Evolutionary conservation across 83 land plant species (phyloP).

Genomic region (Picea abies): DNA sequence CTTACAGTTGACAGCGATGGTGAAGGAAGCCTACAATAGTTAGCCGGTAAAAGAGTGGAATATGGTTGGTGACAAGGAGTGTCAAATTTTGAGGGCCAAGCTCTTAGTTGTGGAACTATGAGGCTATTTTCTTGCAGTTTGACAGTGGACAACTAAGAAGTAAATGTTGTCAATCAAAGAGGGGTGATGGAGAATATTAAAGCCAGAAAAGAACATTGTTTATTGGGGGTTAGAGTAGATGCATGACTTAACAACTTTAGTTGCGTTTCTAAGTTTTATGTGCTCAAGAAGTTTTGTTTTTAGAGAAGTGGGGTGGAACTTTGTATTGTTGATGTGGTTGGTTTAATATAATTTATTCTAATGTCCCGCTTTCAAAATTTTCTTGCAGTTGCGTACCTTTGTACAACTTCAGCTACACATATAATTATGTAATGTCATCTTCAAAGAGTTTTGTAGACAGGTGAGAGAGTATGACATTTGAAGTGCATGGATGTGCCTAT

Average conservation of each 20-base stretch:
- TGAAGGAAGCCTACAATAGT: not conserved
- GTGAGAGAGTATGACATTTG: conserved; percentile 29
- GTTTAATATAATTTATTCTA: not conserved
- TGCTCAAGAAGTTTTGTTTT: conserved; percentile 9
- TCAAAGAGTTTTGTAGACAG: conserved; percentile 98
- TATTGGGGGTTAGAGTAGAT: not conserved
- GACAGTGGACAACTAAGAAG: not conserved
- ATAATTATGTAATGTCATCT: conserved; percentile 82
- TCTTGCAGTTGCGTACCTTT: conserved; percentile 90
- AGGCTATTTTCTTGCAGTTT: not conserved
- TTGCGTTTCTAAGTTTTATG: not conserved
- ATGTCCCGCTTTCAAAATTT: not conserved
- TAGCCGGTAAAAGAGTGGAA: not conserved
- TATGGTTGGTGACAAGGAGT: not conserved
- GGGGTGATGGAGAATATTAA: not conserved
- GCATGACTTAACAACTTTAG: not conserved
- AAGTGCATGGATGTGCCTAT: not conserved
- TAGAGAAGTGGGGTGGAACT: not conserved
- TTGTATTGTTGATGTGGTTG: not conserved
- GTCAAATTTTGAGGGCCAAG: not conserved
- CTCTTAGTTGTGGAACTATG: not conserved
- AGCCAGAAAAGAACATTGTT: not conserved
- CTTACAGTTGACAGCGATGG: not conserved
- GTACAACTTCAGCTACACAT: conserved; percentile 87
- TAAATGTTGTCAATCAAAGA: not conserved